Conservation (phyloP, 75 land plant genomes). For the Azolla pinnata region DNA sequence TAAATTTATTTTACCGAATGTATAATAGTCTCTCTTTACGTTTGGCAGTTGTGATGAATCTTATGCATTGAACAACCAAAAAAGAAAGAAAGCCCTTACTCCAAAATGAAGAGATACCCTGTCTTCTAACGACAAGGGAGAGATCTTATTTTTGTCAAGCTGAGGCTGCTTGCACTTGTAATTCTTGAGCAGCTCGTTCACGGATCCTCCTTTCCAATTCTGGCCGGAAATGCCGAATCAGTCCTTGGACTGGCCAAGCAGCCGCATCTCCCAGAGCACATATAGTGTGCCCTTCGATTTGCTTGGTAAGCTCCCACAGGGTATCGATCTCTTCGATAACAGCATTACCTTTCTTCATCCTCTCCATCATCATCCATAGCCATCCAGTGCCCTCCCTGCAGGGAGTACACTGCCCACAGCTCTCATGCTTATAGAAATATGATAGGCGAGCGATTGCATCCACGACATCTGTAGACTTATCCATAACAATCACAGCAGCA, state of each 20-base stretch:
- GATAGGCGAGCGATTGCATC: slow-evolving; percentile 88
- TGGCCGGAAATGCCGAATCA: slow-evolving; percentile 78
- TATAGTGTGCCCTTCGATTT: slow-evolving; percentile 88
- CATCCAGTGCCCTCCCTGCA: slow-evolving; percentile 89
- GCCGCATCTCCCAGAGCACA: slow-evolving; percentile 95
- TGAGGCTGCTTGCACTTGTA: too few relatives aligned
- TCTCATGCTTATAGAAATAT: slow-evolving; percentile 89
- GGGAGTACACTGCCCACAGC: slow-evolving; percentile 92
- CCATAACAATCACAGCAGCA: slow-evolving; percentile 92
- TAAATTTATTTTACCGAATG: too few relatives aligned
- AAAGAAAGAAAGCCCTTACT: too few relatives aligned
- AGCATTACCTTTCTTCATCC: slow-evolving; percentile 87
- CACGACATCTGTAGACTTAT: slow-evolving; percentile 86
- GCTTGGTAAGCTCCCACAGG: slow-evolving; percentile 84
- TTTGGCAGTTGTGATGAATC: too few relatives aligned
- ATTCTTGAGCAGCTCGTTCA: slow-evolving; percentile 68
- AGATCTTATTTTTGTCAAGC: too few relatives aligned
- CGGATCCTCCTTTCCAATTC: slow-evolving; percentile 82
- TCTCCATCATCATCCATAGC: slow-evolving; percentile 93
- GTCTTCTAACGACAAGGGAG: too few relatives aligned
- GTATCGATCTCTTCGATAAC: slow-evolving; percentile 82
- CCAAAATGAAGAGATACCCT: too few relatives aligned
- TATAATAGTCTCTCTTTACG: too few relatives aligned
- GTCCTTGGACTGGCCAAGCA: slow-evolving; percentile 95
- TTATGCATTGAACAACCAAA: too few relatives aligned